Conservation (phyloP, 163 green algal species). For the Scenedesmus sp. region DNA sequence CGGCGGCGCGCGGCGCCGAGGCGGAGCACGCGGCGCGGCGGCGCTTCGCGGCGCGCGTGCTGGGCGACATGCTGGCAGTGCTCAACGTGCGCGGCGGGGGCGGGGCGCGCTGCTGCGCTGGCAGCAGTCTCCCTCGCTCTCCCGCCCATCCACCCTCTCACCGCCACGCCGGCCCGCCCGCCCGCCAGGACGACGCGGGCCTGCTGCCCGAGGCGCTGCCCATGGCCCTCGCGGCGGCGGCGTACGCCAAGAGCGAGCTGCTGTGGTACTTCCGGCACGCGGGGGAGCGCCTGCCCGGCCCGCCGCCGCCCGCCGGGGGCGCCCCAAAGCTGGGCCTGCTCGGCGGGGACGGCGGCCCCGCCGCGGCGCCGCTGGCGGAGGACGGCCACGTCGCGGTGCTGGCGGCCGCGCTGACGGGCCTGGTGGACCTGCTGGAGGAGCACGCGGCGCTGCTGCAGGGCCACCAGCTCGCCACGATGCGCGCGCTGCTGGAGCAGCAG, state of each 20-base stretch:
- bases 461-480: conserved; percentile 27
- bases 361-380: background rate
- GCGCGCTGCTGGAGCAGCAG: conserved; percentile 38
- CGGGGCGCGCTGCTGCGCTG: too few species aligned
- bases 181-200: conserved; percentile 20
- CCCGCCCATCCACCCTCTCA: too few species aligned
- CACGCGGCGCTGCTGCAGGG: conserved; percentile 21
- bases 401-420: background rate
- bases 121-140: too few species aligned
- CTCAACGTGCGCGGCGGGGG: conserved; percentile 22
- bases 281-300: conserved; percentile 6
- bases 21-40: conserved; percentile 36
- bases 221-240: conserved; percentile 37
- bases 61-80: conserved; percentile 26
- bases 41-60: conserved; percentile 7
- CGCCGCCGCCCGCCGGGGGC: background rate
- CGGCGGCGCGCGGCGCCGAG: conserved; percentile 17
- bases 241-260: conserved; percentile 39
- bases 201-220: conserved; percentile 11
- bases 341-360: conserved; percentile 3
- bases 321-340: background rate
- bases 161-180: too few species aligned
- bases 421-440: conserved; percentile 38
- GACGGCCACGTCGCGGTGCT: conserved; percentile 25
- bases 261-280: conserved; percentile 47